Conservation (phyloP, 306 rosid genomes). For the Elaeagnus macrophylla region DNA sequence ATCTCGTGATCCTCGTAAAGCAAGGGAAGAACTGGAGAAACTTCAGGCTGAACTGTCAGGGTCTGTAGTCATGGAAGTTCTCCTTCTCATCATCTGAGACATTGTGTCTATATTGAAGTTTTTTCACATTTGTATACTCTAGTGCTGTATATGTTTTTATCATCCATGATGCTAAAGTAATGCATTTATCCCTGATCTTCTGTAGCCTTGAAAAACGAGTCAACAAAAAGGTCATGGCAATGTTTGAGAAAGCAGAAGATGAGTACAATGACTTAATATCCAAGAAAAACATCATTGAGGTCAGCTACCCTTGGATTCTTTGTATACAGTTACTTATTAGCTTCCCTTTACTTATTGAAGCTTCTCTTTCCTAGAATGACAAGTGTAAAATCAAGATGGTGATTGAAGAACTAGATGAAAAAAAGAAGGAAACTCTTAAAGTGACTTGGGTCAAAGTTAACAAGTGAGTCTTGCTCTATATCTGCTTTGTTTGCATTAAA, state of each 20-base stretch:
- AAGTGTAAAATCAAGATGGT: conserved; percentile 92
- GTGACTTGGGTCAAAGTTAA: conserved; percentile 95
- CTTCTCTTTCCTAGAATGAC: conserved; percentile 54
- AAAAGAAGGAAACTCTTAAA: conserved; percentile 86
- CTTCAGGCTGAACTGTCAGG: conserved; percentile 84
- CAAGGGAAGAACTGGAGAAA: conserved; percentile 65
- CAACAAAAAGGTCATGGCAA: conserved; percentile 97
- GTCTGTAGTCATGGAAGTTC: conserved; percentile 34
- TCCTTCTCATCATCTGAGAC: background rate
- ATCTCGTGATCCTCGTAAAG: conserved; percentile 52
- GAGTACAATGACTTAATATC: conserved; percentile 90
- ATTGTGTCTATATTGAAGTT: too few relatives aligned
- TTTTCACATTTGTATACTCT: background rate
- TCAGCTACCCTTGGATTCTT: conserved; percentile 19
- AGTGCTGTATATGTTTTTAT: conserved; percentile 1
- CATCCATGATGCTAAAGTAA: conserved; percentile 10
- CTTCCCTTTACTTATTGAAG: conserved; percentile 27
- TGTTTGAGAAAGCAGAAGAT: conserved; percentile 99
- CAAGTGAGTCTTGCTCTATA: conserved; percentile 33
- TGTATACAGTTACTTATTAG: conserved; percentile 14
- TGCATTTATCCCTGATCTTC: conserved; percentile 2
- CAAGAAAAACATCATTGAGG: conserved; percentile 97
- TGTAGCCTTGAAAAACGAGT: conserved; percentile 98
- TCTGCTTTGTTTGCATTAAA: background rate
- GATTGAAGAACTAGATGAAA: conserved; percentile 97